Evolutionary conservation across 805 yeast genomes (phyloP).

Genomic region (Candida wancherniae): DNA sequence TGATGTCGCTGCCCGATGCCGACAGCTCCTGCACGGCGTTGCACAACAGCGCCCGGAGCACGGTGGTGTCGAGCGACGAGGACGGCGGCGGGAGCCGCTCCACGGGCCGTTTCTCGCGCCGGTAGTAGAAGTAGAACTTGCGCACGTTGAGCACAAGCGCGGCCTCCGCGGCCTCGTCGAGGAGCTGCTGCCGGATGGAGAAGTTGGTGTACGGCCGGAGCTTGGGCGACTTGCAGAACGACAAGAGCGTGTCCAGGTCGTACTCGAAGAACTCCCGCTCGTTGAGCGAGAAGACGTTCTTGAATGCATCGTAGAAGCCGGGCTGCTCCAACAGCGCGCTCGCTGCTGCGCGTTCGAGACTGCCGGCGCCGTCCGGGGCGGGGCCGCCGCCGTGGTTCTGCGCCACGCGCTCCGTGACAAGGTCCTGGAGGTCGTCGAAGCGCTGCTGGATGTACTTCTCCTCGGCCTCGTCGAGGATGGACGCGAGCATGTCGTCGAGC

Average conservation of each 20-base stretch:
- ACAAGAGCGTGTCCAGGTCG: slow-evolving; percentile 7
- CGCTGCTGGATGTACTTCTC: slow-evolving; percentile 12
- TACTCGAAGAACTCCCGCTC: slow-evolving; percentile 7
- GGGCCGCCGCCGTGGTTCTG: background rate
- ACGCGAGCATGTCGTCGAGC: slow-evolving; percentile 4
- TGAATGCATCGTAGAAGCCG: slow-evolving; percentile 5
- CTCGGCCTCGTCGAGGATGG: slow-evolving; percentile 9
- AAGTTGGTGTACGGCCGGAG: slow-evolving; percentile 8
- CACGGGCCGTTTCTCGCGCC: no score
- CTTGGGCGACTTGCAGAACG: slow-evolving; percentile 2
- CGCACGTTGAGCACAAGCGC: slow-evolving; percentile 13
- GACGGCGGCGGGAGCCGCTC: no score
- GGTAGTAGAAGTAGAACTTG: slow-evolving; percentile 6
- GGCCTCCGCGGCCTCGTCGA: slow-evolving; percentile 8
- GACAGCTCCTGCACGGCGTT: no score
- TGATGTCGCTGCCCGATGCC: no score
- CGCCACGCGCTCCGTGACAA: slow-evolving; percentile 10
- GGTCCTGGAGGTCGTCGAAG: slow-evolving; percentile 14
- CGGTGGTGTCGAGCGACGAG: no score
- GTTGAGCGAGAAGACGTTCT: slow-evolving; percentile 11
- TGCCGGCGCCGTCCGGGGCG: background rate
- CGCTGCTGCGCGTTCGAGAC: no score
- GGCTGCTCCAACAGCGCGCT: no score
- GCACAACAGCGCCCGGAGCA: no score
- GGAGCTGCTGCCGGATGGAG: slow-evolving; percentile 2